Evolutionary conservation across 2,329 filamentous ascomycete genomes (phyloP), one percentile per base, ranked within the genome.

Genomic region (Colletotrichum plurivorum): DNA sequence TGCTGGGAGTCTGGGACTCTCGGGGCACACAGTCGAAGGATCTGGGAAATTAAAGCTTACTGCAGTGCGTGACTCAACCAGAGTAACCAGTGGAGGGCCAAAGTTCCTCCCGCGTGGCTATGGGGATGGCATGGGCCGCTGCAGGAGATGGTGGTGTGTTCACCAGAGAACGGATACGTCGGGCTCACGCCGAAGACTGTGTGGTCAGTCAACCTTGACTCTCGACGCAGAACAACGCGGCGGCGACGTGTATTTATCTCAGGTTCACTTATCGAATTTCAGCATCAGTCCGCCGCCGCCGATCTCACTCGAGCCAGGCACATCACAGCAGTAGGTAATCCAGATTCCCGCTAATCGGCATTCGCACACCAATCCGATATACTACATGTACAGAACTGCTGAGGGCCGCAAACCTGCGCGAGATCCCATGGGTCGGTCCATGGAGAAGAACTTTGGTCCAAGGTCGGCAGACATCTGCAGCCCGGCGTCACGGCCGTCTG

Each of bases 51-150:
- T 20, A 48, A 16, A 48, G 45, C 15, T 20, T 20, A 18, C 16
- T n/a, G 15, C 16, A 10, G 45, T n/a, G 16, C 45, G 45, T n/a
- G 8, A 2, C 4, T 45, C 18, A 36, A 57, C 27, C 27, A 31
- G 8, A 31, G 27, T 31, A 7, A 20, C 20, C 55, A 57, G 41
- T 2, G n/a, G 39, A 46, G 18, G 27, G 41, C 39, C 39, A 36
- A 31, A 57, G 41, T 57, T 22, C 20, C 55, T 31, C 22, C 22
- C 41, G 39, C 55, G 55, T 57, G 15, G 55, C 15, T 1, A 31
- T 16, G 39, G 39, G 39, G 20, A 45, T 57, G 55, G 55, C 55
- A 57, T 57, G n/a, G 45, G 45, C 45, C 45, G n/a, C 45, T 48
- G 45, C 45, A 18, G 45, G 6, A 48, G n/a, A 20, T 1, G 45